Percentiles rank a stretch among this genome's conserved stretches.
phyloP scores from a whole-genome alignment of 352 stramenopile species.

The Pythium folliculosum region DNA sequence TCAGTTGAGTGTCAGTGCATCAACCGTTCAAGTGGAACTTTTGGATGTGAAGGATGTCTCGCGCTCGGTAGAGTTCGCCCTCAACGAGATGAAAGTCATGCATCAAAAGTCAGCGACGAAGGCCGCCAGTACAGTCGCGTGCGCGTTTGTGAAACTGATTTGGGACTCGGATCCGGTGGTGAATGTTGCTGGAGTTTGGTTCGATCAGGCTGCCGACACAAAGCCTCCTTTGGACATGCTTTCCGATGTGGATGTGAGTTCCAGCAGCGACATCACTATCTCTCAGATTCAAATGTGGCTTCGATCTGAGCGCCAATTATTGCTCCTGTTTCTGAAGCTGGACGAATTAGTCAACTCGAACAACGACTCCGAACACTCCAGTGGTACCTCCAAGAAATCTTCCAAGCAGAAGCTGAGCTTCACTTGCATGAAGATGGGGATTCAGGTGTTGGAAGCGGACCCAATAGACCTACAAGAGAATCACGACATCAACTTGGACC shows the following conservation, averaged over 20 bases:
- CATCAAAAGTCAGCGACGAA: conserved; percentile 1
- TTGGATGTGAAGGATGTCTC: conserved; percentile 19
- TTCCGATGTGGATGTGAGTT: conserved; percentile 8
- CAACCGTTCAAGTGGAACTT: conserved; percentile 11
- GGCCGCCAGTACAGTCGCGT: conserved; percentile 1
- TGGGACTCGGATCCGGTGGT: conserved; percentile 26
- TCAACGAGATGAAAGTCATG: conserved; percentile 22
- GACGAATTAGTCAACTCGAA: conserved; percentile 46
- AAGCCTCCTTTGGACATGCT: conserved; percentile 1
- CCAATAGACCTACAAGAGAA: background rate
- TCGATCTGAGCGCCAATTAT: conserved; percentile 36
- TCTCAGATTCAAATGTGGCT: conserved; percentile 34
- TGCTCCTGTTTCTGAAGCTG: conserved; percentile 50
- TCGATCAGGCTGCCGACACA: conserved; percentile 32
- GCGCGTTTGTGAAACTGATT: conserved; percentile 23
- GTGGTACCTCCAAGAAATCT: conserved; percentile 7
- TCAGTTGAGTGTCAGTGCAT: conserved; percentile 2
- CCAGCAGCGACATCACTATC: conserved; percentile 17
- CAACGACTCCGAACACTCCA: background rate
- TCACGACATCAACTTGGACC: conserved; percentile 20
- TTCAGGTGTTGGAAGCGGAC: conserved; percentile 18
- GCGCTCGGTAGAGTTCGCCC: conserved; percentile 5
- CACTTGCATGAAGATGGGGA: conserved; percentile 29
- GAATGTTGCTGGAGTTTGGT: conserved; percentile 24
- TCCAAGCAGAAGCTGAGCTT: conserved; percentile 36